phyloP scores from a whole-genome alignment of 495 filamentous ascomycete species.

The Clohesyomyces aquaticus region DNA sequence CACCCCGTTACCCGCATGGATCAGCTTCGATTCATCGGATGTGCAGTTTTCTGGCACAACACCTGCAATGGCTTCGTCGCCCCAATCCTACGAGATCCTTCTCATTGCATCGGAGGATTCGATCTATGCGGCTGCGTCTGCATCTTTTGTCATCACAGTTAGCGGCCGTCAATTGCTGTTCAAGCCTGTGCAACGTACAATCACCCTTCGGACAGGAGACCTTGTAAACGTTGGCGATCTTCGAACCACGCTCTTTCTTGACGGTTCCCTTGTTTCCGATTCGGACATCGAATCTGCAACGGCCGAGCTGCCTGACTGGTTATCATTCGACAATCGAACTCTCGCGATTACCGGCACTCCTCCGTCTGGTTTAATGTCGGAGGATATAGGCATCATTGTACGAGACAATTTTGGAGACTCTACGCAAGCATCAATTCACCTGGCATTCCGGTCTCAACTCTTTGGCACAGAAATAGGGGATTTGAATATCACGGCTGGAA shows the following conservation, averaged over 20 bases:
- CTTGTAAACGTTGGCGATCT: slow-evolving; percentile 61
- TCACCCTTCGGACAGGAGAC: slow-evolving; percentile 48
- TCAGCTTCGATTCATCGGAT: slow-evolving; percentile 66
- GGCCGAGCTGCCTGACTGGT: slow-evolving; percentile 67
- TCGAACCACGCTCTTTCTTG: slow-evolving; percentile 59
- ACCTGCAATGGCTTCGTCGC: slow-evolving; percentile 64
- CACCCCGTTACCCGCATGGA: slow-evolving; percentile 85
- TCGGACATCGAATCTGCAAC: slow-evolving; percentile 55
- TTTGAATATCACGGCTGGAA: slow-evolving; percentile 63
- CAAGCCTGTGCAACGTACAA: slow-evolving; percentile 22
- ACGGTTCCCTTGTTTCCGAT: slow-evolving; percentile 56
- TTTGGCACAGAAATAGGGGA: slow-evolving; percentile 51
- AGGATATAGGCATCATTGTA: slow-evolving; percentile 68
- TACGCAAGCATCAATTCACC: slow-evolving; percentile 64
- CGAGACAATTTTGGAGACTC: slow-evolving; percentile 66
- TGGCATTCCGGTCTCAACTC: slow-evolving; percentile 56
- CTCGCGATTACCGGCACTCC: slow-evolving; percentile 68
- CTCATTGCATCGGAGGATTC: slow-evolving; percentile 79
- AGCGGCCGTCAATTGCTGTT: slow-evolving; percentile 56
- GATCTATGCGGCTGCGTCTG: slow-evolving; percentile 71
- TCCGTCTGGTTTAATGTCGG: slow-evolving; percentile 56
- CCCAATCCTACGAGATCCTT: slow-evolving; percentile 72
- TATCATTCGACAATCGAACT: slow-evolving; percentile 66
- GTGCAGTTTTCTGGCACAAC: slow-evolving; percentile 77
- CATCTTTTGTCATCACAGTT: slow-evolving; percentile 70